Base-by-base conservation (phyloP, 2,329 filamentous ascomycete genomes). In the Sphaceloma murrayae region DNA sequence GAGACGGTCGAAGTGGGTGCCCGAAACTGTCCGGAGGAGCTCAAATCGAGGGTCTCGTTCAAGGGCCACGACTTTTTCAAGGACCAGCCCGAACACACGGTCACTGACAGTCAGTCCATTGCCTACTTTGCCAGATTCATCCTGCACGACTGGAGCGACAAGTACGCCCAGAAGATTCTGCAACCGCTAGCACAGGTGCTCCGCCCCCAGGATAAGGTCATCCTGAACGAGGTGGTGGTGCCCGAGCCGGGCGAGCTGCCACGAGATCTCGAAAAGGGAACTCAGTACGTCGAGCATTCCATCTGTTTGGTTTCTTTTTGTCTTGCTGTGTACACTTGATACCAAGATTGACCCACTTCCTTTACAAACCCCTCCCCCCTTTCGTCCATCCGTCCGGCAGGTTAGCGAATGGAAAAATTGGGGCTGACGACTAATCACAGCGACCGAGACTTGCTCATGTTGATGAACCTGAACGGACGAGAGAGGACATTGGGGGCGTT, bases 1-100 rank as follows among this genome's bases (percentile, higher is more conserved):
- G 51, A 53, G 42, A 52, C 52, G 2, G 52, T 53, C 17, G 49
- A 51, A 9, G 52, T 52, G 7, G 52, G 50, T 14, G 50, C 50
- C 2, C 48, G 49, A 16, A 49, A 48, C 13, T 53, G 50, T 30
- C 49, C 50, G 8, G 46, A 48, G 9, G 34, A 40, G 13, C 29
- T 46, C 29, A 46, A 42, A 29, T 19, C 24, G 9, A 47, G 51
- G 6, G 40, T 55, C 8, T 14, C 38, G 10, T 54, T 52, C 47
- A 46, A 47, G 48, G 42, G 36, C 3, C 47, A 52, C 24, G 51
- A 53, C 43, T 60, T 61, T 51, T 61, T 60, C 50, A 48, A 51
- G 2, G 45, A 50, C 9, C 52, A 61, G 34, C 54, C 57, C 1
- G 48, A 57, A 17, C 43, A 46, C 18, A 38, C 53, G 34, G 60